Percentiles rank a stretch among this genome's conserved stretches.
Conservation (phyloP, 2,329 filamentous ascomycete species). For the Arthrobotrys megalospora region DNA sequence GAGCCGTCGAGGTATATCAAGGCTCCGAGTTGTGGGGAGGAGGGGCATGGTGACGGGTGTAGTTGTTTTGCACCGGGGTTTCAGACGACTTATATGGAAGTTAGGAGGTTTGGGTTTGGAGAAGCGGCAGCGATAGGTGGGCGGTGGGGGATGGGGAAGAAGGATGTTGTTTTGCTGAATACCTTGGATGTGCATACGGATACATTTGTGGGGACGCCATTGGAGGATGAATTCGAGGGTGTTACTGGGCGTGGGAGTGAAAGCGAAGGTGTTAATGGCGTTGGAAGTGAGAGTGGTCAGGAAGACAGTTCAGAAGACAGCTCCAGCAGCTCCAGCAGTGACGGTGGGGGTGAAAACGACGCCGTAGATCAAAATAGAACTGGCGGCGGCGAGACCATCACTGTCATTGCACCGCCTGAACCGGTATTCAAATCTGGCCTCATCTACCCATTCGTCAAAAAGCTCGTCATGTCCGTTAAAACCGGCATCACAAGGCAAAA, state of each 20-base stretch:
- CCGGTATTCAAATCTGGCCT: constrained; percentile 16
- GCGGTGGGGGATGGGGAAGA: constrained; percentile 7
- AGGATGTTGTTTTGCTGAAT: constrained; percentile 14
- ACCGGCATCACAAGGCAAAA: constrained; percentile 18
- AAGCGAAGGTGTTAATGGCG: neutral
- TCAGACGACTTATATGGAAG: constrained; percentile 24
- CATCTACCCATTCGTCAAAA: constrained; percentile 23
- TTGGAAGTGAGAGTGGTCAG: neutral
- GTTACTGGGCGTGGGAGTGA: neutral
- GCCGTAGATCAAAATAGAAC: neutral
- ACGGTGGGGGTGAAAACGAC: neutral
- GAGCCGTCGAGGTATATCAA: constrained; percentile 14
- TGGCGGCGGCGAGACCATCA: neutral
- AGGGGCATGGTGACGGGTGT: constrained; percentile 9
- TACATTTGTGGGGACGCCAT: constrained; percentile 2
- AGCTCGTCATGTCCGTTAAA: constrained; percentile 24
- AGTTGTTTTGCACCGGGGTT: constrained; percentile 27
- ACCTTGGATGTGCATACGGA: constrained; percentile 21
- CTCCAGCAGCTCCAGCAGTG: neutral
- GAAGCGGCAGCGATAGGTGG: neutral
- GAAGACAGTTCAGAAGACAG: neutral
- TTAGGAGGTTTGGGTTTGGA: constrained; percentile 15
- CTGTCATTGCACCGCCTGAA: neutral
- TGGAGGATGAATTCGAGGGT: constrained; percentile 1
- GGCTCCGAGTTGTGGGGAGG: constrained; percentile 7